phyloP scores from a whole-genome alignment of 345 rosid species.

The Brassica rapa region DNA sequence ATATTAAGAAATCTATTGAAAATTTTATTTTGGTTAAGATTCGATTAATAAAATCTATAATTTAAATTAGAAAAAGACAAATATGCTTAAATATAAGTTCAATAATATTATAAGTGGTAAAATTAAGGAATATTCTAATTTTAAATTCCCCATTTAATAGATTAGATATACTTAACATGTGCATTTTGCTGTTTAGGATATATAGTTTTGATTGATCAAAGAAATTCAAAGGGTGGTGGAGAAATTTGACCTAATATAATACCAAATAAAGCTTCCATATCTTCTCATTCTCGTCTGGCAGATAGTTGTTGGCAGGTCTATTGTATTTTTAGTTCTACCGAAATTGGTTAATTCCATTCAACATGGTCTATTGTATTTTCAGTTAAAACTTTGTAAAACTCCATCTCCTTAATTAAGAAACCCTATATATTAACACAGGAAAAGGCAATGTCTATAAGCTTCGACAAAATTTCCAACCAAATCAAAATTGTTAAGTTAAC shows the following conservation, averaged over 20 bases:
- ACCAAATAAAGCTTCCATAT: constrained; percentile 32
- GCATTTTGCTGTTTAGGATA: neutral
- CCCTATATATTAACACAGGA: neutral
- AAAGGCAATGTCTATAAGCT: neutral
- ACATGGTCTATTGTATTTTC: constrained; percentile 1
- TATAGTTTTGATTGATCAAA: constrained; percentile 17
- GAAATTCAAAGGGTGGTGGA: constrained; percentile 13
- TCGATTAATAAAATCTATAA: too few relatives aligned
- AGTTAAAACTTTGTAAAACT: neutral
- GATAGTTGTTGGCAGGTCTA: constrained; percentile 29
- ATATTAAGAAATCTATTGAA: too few relatives aligned
- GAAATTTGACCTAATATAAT: constrained; percentile 19
- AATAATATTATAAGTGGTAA: too few relatives aligned
- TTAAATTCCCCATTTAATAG: too few relatives aligned
- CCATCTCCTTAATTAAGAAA: neutral
- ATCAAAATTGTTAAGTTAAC: neutral
- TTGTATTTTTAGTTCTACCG: neutral
- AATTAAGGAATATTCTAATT: too few relatives aligned
- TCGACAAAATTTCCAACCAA: neutral
- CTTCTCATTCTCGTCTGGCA: constrained; percentile 8
- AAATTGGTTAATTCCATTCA: neutral
- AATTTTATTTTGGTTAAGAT: too few relatives aligned
- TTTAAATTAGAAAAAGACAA: too few relatives aligned
- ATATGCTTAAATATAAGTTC: too few relatives aligned
- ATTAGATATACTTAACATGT: neutral